Evolutionary conservation across 2,329 filamentous ascomycete species (phyloP).

Genomic region (Phialemoniopsis sp.): DNA sequence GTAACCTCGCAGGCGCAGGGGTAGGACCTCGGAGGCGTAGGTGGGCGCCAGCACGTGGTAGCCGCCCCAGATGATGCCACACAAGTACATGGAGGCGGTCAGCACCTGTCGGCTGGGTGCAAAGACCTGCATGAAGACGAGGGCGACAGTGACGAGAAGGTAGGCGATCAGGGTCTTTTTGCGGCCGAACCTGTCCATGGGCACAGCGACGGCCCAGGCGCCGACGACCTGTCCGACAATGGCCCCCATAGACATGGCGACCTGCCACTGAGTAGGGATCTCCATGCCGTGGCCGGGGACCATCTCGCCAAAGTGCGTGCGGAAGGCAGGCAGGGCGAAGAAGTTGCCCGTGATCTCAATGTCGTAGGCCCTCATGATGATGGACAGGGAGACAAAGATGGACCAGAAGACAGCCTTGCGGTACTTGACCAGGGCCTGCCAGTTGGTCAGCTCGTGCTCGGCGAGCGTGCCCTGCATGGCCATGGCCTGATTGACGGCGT

Average conservation of each 20-base stretch:
- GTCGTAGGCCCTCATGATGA: conserved; percentile 58
- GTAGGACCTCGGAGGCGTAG: conserved; percentile 54
- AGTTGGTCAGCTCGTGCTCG: conserved; percentile 29
- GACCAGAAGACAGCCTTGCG: conserved; percentile 44
- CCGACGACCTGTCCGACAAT: conserved; percentile 48
- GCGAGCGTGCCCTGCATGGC: conserved; percentile 22
- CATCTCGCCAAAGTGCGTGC: conserved; percentile 44
- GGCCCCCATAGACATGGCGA: conserved; percentile 39
- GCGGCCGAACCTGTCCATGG: conserved; percentile 32
- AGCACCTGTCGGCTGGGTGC: conserved; percentile 45
- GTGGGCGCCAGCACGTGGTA: conserved; percentile 50
- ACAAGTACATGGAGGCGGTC: conserved; percentile 50
- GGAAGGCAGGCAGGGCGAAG: conserved; percentile 50
- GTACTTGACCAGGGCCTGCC: conserved; percentile 30
- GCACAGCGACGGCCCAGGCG: conserved; percentile 38
- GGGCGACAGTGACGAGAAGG: conserved; percentile 34
- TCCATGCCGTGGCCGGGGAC: conserved; percentile 25
- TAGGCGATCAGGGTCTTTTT: conserved; percentile 32
- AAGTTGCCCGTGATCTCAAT: conserved; percentile 60
- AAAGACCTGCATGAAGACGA: conserved; percentile 57
- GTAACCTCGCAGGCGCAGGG: conserved; percentile 46
- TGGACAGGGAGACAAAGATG: conserved; percentile 48
- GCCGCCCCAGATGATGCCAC: conserved; percentile 50
- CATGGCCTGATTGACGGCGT: conserved; percentile 1
- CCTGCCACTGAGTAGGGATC: conserved; percentile 31